Evolutionary conservation across 2,329 filamentous ascomycete genomes (phyloP), one percentile per base, ranked within the genome.

Genomic region (Geoglossum cookeanum): DNA sequence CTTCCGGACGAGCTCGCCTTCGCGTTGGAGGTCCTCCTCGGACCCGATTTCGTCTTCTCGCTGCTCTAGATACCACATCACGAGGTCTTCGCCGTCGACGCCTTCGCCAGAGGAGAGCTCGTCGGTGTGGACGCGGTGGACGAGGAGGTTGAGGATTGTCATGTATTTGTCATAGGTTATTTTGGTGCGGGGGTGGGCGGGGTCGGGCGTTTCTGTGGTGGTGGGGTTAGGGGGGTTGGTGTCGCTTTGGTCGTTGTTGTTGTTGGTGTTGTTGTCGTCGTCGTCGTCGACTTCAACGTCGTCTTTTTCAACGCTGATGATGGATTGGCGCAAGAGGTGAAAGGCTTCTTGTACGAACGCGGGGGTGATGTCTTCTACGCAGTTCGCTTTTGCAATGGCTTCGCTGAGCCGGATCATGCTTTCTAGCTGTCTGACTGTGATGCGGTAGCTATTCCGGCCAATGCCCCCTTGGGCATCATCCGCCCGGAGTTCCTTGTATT

Each of bases 351-450:
- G 78, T 15, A 98, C 92, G 70, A 97, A 94, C 0, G 80, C 79
- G 1, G 85, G 78, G 0, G 82, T 83, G 60, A 98, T 85, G 61
- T 96, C 89, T 64, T 91, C 86, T 13, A 95, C 88, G 67, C 92
- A 98, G 68, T 95, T 97, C 59, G 89, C 88, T 71, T 97, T 97
- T 59, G 92, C 92, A 63, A 98, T 96, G n/a, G 92, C 92, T 70
- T 98, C 92, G 57, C 85, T 91, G 58, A 98, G 74, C 61, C 92
- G 88, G 63, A 98, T 97, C 78, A 98, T 83, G 67, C 85, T 91
- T 71, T 98, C 92, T 1, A 98, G 77, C 70, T 98, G 92, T 67
- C 92, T 81, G 55, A 98, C 92, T 0, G 92, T 98, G 68, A 98
- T 98, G 59, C 92, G 84, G 74, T 98, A 98, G 62, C 87, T 94